Evolutionary conservation across 176 grass and related monocot genomes (phyloP).

Genomic region (Eleusine indica): DNA sequence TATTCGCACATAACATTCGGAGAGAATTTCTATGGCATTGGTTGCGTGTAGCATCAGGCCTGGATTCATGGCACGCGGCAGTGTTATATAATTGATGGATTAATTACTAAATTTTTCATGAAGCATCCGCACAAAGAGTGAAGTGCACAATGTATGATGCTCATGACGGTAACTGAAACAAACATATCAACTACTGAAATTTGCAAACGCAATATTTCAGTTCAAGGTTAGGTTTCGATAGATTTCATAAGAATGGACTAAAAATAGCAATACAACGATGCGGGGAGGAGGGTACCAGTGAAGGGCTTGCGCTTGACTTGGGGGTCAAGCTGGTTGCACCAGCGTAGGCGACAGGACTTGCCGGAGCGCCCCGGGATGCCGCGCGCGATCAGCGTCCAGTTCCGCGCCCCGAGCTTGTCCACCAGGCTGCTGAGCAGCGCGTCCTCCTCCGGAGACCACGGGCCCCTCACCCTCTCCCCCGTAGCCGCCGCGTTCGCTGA

Average conservation of each 20-base stretch:
- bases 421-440: constrained; percentile 66
- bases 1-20: not conserved
- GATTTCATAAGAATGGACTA: constrained; percentile 18
- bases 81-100: not conserved
- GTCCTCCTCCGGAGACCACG: constrained; percentile 92
- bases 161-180: not conserved
- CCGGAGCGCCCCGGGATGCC: constrained; percentile 85
- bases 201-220: not conserved
- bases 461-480: constrained; percentile 81
- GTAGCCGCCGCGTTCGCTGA: not conserved
- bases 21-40: not conserved
- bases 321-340: constrained; percentile 97
- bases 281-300: constrained; percentile 65
- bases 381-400: constrained; percentile 85
- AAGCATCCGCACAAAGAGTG: not conserved
- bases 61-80: not conserved
- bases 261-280: constrained; percentile 5
- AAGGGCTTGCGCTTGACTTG: constrained; percentile 97
- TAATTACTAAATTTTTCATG: not conserved
- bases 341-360: constrained; percentile 96
- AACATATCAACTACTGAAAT: not conserved
- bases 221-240: not conserved
- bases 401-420: constrained; percentile 69
- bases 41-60: not conserved
- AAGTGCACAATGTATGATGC: constrained; percentile 22